A percentile compares a stretch with the other conserved stretches of the same genome.
Conservation (phyloP, 352 stramenopile species). For the Pythium aristosporum region DNA sequence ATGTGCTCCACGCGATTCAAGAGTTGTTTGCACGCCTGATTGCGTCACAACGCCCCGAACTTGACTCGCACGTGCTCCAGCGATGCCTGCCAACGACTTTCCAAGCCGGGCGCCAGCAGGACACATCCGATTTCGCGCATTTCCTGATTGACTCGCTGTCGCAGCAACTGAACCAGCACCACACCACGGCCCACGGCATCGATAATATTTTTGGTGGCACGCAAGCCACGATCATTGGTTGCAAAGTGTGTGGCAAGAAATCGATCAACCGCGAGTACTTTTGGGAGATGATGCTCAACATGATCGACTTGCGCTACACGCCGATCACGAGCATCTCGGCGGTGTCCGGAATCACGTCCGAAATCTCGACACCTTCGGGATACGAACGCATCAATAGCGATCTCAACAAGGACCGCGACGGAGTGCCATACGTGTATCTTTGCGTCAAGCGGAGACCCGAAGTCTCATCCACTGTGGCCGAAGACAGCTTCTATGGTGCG, state of each 20-base stretch:
- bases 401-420: slow-evolving; percentile 81
- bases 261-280: slow-evolving; percentile 87
- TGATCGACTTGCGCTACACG: slow-evolving; percentile 88
- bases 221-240: slow-evolving; percentile 80
- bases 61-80: slow-evolving; percentile 72
- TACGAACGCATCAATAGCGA: slow-evolving; percentile 84
- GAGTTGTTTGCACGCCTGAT: slow-evolving; percentile 73
- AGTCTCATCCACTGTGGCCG: slow-evolving; percentile 23
- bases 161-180: slow-evolving; percentile 63
- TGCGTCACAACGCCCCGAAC: slow-evolving; percentile 59
- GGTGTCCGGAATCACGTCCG: slow-evolving; percentile 67
- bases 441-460: slow-evolving; percentile 78
- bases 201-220: slow-evolving; percentile 74
- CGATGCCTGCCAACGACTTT: slow-evolving; percentile 70
- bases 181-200: slow-evolving; percentile 57
- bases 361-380: slow-evolving; percentile 60
- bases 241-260: slow-evolving; percentile 79
- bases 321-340: slow-evolving; percentile 80
- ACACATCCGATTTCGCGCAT: slow-evolving; percentile 86
- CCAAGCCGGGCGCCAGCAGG: slow-evolving; percentile 80
- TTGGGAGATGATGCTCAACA: slow-evolving; percentile 87
- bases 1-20: slow-evolving; percentile 66
- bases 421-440: slow-evolving; percentile 80
- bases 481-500: not conserved
- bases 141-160: slow-evolving; percentile 83